phyloP scores from a whole-genome alignment of 768 basidiomycete genomes.

The Asterophora lycoperdoides region DNA sequence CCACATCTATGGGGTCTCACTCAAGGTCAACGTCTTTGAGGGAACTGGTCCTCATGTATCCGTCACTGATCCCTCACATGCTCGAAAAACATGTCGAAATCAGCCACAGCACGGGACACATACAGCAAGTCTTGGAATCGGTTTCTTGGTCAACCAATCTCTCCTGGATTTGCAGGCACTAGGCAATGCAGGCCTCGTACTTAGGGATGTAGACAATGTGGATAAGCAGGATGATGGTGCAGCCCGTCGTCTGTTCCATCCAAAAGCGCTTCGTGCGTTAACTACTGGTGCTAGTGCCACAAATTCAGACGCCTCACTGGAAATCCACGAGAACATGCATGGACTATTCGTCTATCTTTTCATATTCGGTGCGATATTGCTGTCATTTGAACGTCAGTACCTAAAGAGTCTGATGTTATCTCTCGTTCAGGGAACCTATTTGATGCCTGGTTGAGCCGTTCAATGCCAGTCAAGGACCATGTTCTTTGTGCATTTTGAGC shows the following conservation, averaged over 20 bases:
- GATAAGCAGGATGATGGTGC: constrained; percentile 30
- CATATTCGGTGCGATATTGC: constrained; percentile 18
- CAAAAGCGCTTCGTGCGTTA: constrained; percentile 12
- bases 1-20: constrained; percentile 18
- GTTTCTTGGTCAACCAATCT: constrained; percentile 18
- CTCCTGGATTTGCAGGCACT: constrained; percentile 15
- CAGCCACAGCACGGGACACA: constrained; percentile 23
- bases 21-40: constrained; percentile 17
- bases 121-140: constrained; percentile 18
- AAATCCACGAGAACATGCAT: no score
- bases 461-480: constrained; percentile 14
- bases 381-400: neutral
- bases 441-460: constrained; percentile 23
- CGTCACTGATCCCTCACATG: constrained; percentile 16
- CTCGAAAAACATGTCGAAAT: constrained; percentile 21
- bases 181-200: constrained; percentile 10
- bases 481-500: constrained; percentile 17
- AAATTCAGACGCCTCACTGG: no score
- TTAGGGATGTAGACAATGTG: constrained; percentile 20
- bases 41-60: constrained; percentile 16
- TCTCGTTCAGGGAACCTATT: constrained; percentile 19
- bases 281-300: no score
- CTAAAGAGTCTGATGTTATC: neutral
- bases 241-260: constrained; percentile 22
- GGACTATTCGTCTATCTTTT: constrained; percentile 24